Conservation (phyloP, 2,329 filamentous ascomycete species). For the Aureobasidium mangrovei region DNA sequence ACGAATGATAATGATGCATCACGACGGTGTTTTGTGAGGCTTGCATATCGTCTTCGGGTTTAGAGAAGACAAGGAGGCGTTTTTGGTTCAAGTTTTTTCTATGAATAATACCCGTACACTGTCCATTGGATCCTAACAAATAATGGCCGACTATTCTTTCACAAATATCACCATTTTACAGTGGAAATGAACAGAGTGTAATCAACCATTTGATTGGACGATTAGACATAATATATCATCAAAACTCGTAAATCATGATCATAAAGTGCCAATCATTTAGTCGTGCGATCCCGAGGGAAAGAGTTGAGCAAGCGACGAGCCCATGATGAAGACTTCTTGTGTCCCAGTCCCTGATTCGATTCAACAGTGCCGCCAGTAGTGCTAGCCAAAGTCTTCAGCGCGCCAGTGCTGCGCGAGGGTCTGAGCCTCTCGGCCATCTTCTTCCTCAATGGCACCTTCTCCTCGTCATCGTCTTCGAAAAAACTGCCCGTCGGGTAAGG, state of each 20-base stretch:
- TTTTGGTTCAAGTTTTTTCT: neutral
- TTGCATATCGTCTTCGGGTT: neutral
- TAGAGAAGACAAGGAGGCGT: neutral
- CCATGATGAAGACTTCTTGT: neutral
- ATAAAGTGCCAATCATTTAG: neutral
- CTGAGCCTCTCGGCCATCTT: conserved; percentile 4
- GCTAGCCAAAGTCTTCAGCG: neutral
- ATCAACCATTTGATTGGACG: too few species aligned
- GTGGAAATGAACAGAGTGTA: too few species aligned
- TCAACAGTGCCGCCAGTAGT: neutral
- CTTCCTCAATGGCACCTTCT: neutral
- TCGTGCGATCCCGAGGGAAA: neutral
- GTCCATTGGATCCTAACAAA: too few species aligned
- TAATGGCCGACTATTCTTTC: too few species aligned
- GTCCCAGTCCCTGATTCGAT: neutral
- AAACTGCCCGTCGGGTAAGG: conserved; percentile 7
- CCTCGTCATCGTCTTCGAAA: conserved; percentile 11
- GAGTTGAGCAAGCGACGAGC: neutral
- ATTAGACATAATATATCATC: too few species aligned
- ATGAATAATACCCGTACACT: too few species aligned
- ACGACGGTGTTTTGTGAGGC: neutral
- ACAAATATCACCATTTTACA: too few species aligned
- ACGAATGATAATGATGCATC: neutral
- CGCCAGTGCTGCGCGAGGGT: conserved; percentile 1
- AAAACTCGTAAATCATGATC: neutral